These are phyloP conservation scores for Stenocarpella maydis DNA, from an alignment of 2,329 filamentous ascomycete genomes.

Conservation along the genomic window DNA sequence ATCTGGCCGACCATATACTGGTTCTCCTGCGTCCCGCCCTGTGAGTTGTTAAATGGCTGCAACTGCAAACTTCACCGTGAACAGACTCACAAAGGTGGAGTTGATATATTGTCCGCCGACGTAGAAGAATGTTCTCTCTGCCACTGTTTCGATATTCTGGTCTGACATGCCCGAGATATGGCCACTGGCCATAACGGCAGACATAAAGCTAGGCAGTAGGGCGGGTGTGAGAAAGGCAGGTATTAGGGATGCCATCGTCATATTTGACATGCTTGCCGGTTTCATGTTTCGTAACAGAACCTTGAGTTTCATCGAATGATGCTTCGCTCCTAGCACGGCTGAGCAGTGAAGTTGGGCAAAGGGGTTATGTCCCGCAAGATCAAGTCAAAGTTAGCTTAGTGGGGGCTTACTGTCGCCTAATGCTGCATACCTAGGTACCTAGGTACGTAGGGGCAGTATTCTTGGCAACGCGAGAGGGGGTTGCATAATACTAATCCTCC, in stretches of 20 bases:
- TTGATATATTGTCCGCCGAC: conserved; percentile 18
- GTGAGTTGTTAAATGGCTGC: not conserved
- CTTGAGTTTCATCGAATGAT: not conserved
- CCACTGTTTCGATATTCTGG: not conserved
- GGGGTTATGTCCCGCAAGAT: not conserved
- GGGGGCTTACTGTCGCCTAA: not conserved
- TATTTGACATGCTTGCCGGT: not conserved
- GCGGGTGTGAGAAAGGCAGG: not conserved
- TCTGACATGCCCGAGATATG: not conserved
- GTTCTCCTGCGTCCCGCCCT: not conserved
- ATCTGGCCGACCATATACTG: conserved; percentile 30
- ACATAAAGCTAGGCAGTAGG: not conserved
- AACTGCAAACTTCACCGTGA: too few species aligned
- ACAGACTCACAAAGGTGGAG: not conserved
- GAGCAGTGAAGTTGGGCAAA: not conserved
- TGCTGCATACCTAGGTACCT: too few species aligned
- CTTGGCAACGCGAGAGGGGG: not conserved
- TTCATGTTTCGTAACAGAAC: not conserved
- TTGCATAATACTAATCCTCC: too few species aligned
- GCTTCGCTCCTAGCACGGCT: not conserved
- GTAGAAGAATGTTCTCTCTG: conserved; percentile 4
- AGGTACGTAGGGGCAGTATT: not conserved
- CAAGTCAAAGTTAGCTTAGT: not conserved
- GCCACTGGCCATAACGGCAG: not conserved
- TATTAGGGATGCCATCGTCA: not conserved